These are phyloP conservation scores for Neoscytalidium dimidiatum DNA, from an alignment of 2,329 filamentous ascomycete species.

Conservation along the genomic window DNA sequence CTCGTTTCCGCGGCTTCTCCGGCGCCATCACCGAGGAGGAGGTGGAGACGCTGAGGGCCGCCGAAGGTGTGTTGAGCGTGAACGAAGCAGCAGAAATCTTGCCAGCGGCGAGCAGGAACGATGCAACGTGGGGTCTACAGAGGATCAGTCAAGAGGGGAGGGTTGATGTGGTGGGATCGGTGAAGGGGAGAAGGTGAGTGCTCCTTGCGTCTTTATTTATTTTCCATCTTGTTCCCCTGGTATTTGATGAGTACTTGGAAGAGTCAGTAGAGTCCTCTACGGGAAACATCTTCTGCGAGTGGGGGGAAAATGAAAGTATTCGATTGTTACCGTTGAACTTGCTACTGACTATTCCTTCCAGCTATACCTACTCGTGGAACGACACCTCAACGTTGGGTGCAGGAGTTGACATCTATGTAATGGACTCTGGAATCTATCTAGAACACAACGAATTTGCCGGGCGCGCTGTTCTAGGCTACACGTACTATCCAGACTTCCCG, in stretches of 20 bases:
- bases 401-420: slow-evolving; percentile 55
- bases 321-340: too few relatives aligned
- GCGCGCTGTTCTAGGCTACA: slow-evolving; percentile 25
- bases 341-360: slow-evolving; percentile 30
- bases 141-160: slow-evolving; percentile 38
- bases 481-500: slow-evolving; percentile 38
- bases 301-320: too few relatives aligned
- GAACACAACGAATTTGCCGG: slow-evolving; percentile 35
- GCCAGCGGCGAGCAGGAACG: slow-evolving; percentile 36
- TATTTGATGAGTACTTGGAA: too few relatives aligned
- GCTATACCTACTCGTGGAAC: slow-evolving; percentile 12
- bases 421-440: slow-evolving; percentile 30
- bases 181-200: neutral
- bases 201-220: neutral
- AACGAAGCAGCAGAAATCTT: neutral
- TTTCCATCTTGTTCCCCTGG: neutral
- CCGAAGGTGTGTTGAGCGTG: neutral
- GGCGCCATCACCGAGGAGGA: slow-evolving; percentile 7
- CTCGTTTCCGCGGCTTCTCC: slow-evolving; percentile 15
- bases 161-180: neutral
- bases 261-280: too few relatives aligned
- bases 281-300: too few relatives aligned
- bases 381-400: neutral
- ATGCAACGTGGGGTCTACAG: slow-evolving; percentile 44
- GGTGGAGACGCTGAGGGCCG: neutral